A percentile compares a stretch with the other conserved stretches of the same genome.
phyloP scores from a whole-genome alignment of 192 early-diverging fungal species.

The Coemansia sp. region DNA sequence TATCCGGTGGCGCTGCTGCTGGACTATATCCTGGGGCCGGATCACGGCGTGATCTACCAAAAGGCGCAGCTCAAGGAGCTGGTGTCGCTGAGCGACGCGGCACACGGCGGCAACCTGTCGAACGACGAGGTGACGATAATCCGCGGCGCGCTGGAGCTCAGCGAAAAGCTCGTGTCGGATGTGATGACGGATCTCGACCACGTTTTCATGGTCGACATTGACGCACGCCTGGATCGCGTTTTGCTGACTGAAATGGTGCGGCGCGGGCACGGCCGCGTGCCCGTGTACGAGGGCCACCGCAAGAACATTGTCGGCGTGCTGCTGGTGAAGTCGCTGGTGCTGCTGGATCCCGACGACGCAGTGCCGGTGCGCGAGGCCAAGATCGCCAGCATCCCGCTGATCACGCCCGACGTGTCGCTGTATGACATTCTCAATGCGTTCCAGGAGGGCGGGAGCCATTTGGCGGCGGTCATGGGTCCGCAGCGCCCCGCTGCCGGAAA shows the following conservation, averaged over 20 bases:
- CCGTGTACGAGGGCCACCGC: slow-evolving; percentile 60
- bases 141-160: slow-evolving; percentile 69
- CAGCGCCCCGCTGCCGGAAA: slow-evolving; percentile 64
- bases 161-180: slow-evolving; percentile 61
- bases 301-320: slow-evolving; percentile 72
- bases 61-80: slow-evolving; percentile 72
- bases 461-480: slow-evolving; percentile 64
- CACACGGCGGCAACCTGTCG: slow-evolving; percentile 65
- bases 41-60: slow-evolving; percentile 87
- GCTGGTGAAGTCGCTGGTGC: slow-evolving; percentile 69
- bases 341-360: slow-evolving; percentile 67
- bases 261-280: slow-evolving; percentile 73
- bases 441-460: slow-evolving; percentile 76
- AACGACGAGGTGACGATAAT: slow-evolving; percentile 79
- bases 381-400: slow-evolving; percentile 48
- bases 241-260: slow-evolving; percentile 59
- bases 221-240: slow-evolving; percentile 56
- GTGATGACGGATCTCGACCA: slow-evolving; percentile 72
- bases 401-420: slow-evolving; percentile 45
- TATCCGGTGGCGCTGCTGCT: slow-evolving; percentile 85
- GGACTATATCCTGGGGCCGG: slow-evolving; percentile 77
- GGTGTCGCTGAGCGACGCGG: slow-evolving; percentile 68
- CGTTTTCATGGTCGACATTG: slow-evolving; percentile 63
- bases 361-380: slow-evolving; percentile 58
- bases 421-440: slow-evolving; percentile 80